Evolutionary conservation across 2,329 filamentous ascomycete species (phyloP), one percentile per base, ranked within the genome.

Genomic region (Calcarisporium arbuscula): DNA sequence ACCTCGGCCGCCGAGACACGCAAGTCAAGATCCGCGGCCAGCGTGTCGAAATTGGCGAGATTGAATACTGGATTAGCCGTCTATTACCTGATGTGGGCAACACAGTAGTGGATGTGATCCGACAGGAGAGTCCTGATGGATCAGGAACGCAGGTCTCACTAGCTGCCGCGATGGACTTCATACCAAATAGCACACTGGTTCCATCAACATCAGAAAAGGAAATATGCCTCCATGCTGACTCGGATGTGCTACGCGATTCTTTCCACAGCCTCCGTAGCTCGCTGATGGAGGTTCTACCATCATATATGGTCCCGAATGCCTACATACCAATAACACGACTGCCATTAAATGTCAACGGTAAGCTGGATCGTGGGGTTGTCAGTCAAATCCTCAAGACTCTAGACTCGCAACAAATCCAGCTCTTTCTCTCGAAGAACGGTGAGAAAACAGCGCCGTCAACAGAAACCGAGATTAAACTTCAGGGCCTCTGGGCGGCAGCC

Each of bases 11-110:
- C 20, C 68, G 67, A 42, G 71, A 75, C 44, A 60, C 60, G 0
- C 71, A 75, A 46, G 61, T 75, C 28, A 76, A 76, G 45, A 47
- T 76, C 10, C 60, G 64, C 19, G 76, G 75, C 27, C 73, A 64
- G 36, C 49, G 70, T 35, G 56, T 70, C 36, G 75, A 67, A 50
- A 54, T 68, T 2, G 35, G 30, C 6, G 28, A 40, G 10, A 27
- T 40, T n/a, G 38, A 40, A 19, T 7, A 14, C 19, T 19, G 18
- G 15, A 32, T 37, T 9, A 11, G 14, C 22, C 10, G 14, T 9
- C 22, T 25, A 14, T 14, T 25, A 25, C 22, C 22, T 14, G 14
- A 25, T 10, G 4, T 10, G 10, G 14, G 10, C 10, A 25, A 14
- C 22, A 14, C 22, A 9, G 14, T 25, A 9, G 22, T 25, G 10